These are phyloP conservation scores for Leccinum sublutescens DNA, from an alignment of 768 basidiomycete species.

Conservation along the genomic window DNA sequence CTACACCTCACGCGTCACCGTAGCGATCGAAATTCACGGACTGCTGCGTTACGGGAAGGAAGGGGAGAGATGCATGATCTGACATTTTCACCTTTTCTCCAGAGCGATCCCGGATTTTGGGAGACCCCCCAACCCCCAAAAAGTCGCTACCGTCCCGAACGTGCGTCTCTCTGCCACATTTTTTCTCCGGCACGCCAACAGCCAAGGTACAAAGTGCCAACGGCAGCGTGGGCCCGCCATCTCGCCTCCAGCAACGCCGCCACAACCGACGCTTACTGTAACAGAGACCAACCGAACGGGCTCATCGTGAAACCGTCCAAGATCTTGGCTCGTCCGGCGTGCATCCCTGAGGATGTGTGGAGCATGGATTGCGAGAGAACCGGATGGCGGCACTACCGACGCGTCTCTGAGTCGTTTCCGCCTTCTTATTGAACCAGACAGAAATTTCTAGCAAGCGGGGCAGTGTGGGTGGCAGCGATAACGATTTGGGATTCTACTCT, in stretches of 20 bases:
- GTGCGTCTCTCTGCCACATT: neutral
- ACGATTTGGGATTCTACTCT: neutral
- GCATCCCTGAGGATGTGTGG: neutral
- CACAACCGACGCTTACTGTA: neutral
- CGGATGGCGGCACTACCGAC: neutral
- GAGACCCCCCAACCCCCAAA: too few species aligned
- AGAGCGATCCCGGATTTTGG: too few species aligned
- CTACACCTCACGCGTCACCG: too few species aligned
- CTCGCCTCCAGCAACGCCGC: neutral
- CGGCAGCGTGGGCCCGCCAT: neutral
- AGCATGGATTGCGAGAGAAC: neutral
- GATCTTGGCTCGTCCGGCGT: neutral
- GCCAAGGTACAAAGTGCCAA: neutral
- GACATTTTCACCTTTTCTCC: too few species aligned
- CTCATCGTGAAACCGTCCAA: neutral
- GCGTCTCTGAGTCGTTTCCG: neutral
- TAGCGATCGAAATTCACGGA: too few species aligned
- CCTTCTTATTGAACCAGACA: neutral
- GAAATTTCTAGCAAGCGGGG: neutral
- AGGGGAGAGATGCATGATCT: neutral
- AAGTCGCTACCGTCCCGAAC: neutral
- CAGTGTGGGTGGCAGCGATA: neutral
- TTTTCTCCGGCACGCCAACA: neutral
- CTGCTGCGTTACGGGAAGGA: too few species aligned
- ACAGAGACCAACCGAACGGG: too few species aligned